Percentiles rank a stretch among this genome's conserved stretches.
Conservation (phyloP, 2,329 filamentous ascomycete species). For the Talaromyces sp. region DNA sequence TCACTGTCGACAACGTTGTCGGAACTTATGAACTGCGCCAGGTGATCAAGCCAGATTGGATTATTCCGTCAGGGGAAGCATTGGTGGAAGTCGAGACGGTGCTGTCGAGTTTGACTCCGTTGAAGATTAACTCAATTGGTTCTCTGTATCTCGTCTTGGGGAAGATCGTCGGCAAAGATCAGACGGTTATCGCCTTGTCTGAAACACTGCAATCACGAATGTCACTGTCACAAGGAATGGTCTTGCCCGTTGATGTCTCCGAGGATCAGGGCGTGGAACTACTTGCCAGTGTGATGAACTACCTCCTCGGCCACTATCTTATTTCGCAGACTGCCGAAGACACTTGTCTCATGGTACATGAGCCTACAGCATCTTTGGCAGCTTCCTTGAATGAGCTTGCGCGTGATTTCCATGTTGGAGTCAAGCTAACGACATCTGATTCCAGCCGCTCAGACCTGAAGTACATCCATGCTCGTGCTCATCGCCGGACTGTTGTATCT, state of each 20-base stretch:
- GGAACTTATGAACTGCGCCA: background rate
- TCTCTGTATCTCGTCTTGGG: background rate
- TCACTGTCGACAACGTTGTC: background rate
- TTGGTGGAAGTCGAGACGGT: background rate
- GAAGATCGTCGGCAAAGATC: background rate
- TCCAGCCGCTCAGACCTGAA: background rate
- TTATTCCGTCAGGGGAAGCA: background rate
- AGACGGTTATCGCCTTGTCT: background rate
- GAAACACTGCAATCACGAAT: slow-evolving; percentile 1
- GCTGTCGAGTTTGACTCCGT: background rate
- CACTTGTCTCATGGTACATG: slow-evolving; percentile 1
- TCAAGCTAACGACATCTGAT: slow-evolving; percentile 1
- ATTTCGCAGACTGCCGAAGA: background rate
- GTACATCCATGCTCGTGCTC: background rate
- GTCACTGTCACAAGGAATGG: slow-evolving; percentile 1
- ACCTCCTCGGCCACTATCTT: slow-evolving; percentile 4
- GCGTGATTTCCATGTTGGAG: background rate
- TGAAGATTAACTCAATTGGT: background rate
- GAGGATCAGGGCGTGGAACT: background rate
- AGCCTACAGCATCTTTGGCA: slow-evolving; percentile 4
- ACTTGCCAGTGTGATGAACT: background rate
- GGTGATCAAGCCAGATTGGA: background rate
- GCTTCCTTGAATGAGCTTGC: background rate
- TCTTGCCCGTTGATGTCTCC: background rate
- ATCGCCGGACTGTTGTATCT: background rate